Percentiles rank a stretch among this genome's conserved stretches.
Conservation (phyloP, 305 asterid species). For the Coffea humblotiana region DNA sequence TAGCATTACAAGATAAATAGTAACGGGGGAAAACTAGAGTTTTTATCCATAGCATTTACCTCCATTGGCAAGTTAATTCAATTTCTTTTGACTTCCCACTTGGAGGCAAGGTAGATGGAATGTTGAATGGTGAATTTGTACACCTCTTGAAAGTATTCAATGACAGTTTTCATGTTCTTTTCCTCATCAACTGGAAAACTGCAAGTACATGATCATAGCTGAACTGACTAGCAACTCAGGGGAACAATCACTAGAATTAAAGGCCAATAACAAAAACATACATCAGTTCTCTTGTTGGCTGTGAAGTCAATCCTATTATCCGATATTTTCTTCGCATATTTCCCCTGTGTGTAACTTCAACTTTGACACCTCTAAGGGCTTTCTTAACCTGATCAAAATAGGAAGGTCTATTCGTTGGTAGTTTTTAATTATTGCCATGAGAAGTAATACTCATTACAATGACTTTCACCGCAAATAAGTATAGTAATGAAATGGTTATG, state of each 20-base stretch:
- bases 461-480: not conserved
- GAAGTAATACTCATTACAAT: not conserved
- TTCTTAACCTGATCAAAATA: conserved; percentile 31
- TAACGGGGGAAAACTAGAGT: not conserved
- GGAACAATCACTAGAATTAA: not conserved
- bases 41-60: conserved; percentile 15
- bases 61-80: conserved; percentile 55
- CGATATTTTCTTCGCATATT: conserved; percentile 36
- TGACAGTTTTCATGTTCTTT: conserved; percentile 59
- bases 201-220: conserved; percentile 14
- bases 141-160: conserved; percentile 57
- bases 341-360: conserved; percentile 44
- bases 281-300: conserved; percentile 40
- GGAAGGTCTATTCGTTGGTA: not conserved
- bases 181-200: conserved; percentile 71
- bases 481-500: not conserved
- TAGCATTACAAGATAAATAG: not conserved
- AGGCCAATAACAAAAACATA: conserved; percentile 9
- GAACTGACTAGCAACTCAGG: not conserved
- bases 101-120: conserved; percentile 65
- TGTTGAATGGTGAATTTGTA: conserved; percentile 59
- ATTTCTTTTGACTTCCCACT: conserved; percentile 60
- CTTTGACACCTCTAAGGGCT: conserved; percentile 47
- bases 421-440: not conserved
- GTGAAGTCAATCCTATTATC: conserved; percentile 38